Base-by-base conservation (phyloP, 208 protist species). In the Trypanosoma grayi region DNA sequence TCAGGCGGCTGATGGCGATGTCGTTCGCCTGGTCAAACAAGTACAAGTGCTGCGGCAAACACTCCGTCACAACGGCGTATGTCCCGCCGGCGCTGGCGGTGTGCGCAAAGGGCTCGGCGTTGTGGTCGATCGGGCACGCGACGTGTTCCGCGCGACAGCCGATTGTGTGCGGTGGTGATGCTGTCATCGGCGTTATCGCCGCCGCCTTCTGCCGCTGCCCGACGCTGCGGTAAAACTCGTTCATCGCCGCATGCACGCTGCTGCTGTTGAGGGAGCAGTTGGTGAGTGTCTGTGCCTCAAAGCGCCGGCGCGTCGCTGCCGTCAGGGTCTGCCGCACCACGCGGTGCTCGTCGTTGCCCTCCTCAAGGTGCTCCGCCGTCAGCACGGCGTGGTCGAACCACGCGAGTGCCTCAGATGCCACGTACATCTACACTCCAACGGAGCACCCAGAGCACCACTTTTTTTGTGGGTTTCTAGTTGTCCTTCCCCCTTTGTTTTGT, bases 301-400 rank as follows among this genome's bases (percentile, higher is more conserved):
- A 39, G 34, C 57, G 57, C 3, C 45, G 43, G 20, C 45, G 45
- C 13, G 5, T 61, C 13, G 56, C 44, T 13, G 30, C 24, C 34
- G 1, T 44, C n/a, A 54, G 11, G 43, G 44, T 41, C n/a, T 41
- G 2, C 16, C 13, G 46, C 16, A 41, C 25, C 24, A 53, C 59
- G 0, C 11, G 37, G 28, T 48, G 50, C 25, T 72, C 76, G 1
- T 70, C 60, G 30, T 34, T 58, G 13, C 27, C 20, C 13, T 59
- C 54, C 44, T 63, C 57, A 18, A 79, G 46, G 2, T 66, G 22
- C 5, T 27, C 33, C 31, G 63, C 45, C 27, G 66, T 60, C 7
- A 85, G 51, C 13, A 85, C 37, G 16, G 60, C 51, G 4, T 66
- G 74, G 56, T 85, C 79, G 58, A 73, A 74, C 79, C 79, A 85